phyloP scores from a whole-genome alignment of 148 eudicot genomes.

The Fallopia convolvulus region DNA sequence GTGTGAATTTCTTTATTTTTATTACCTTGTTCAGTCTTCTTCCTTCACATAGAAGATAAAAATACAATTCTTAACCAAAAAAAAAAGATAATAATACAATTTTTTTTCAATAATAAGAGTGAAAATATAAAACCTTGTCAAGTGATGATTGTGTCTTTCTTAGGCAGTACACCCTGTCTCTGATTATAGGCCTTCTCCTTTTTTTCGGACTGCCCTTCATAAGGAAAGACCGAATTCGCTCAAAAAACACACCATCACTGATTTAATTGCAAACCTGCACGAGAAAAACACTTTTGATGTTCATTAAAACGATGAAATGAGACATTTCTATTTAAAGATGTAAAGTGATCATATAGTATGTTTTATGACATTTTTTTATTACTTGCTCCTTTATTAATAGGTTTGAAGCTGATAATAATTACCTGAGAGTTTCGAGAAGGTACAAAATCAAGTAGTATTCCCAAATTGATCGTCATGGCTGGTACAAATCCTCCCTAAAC shows the following conservation, averaged over 20 bases:
- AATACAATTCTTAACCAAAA: too few species aligned
- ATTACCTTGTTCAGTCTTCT: not conserved
- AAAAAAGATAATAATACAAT: too few species aligned
- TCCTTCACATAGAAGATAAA: constrained; percentile 5
- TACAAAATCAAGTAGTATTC: constrained; percentile 88
- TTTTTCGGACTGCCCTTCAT: constrained; percentile 17
- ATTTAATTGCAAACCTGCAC: not conserved
- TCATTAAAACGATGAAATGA: not conserved
- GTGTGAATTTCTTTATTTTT: not conserved
- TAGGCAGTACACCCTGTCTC: constrained; percentile 15
- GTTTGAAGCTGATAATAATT: not conserved
- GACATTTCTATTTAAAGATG: not conserved
- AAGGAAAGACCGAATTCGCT: constrained; percentile 31
- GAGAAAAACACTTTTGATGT: not conserved
- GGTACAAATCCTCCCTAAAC: constrained; percentile 87
- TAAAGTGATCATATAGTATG: not conserved
- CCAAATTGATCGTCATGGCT: constrained; percentile 91
- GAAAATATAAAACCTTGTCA: not conserved
- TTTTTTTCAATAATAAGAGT: not conserved
- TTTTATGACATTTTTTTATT: not conserved
- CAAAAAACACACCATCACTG: constrained; percentile 8
- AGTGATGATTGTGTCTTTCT: constrained; percentile 16
- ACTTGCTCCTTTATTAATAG: not conserved
- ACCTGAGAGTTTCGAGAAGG: constrained; percentile 85
- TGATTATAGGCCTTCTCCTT: constrained; percentile 19